Percentiles rank a stretch among this genome's conserved stretches.
Conservation (phyloP, 2,329 filamentous ascomycete species). For the Scytalidium sp. region DNA sequence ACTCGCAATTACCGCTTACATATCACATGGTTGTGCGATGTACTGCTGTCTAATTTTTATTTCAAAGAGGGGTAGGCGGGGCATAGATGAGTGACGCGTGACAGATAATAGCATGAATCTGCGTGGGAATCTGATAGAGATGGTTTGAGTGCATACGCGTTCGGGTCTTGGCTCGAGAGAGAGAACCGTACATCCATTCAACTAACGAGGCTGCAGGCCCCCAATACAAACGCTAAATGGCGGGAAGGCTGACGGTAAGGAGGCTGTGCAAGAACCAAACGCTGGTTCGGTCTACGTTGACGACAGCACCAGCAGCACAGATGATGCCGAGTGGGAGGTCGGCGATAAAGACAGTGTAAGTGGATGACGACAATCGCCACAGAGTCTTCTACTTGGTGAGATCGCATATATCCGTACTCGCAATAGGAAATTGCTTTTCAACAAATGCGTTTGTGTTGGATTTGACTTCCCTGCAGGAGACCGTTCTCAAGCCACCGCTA, state of each 20-base stretch:
- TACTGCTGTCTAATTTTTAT: too few species aligned
- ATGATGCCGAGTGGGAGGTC: not conserved
- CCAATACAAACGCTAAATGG: not conserved
- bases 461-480: too few species aligned
- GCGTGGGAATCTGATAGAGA: not conserved
- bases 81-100: not conserved
- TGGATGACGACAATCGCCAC: too few species aligned
- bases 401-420: too few species aligned
- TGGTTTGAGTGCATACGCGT: not conserved
- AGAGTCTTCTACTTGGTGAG: too few species aligned
- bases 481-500: too few species aligned
- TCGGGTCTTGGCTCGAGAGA: not conserved
- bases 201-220: not conserved
- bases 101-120: not conserved
- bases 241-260: not conserved
- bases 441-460: too few species aligned
- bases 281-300: not conserved
- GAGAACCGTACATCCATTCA: not conserved
- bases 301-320: not conserved
- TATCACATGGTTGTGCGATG: too few species aligned
- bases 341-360: too few species aligned
- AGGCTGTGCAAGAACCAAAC: not conserved
- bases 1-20: too few species aligned
- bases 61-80: too few species aligned
- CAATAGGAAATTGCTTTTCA: too few species aligned